Conservation (phyloP, 805 yeast genomes). For the Candida argentea region DNA sequence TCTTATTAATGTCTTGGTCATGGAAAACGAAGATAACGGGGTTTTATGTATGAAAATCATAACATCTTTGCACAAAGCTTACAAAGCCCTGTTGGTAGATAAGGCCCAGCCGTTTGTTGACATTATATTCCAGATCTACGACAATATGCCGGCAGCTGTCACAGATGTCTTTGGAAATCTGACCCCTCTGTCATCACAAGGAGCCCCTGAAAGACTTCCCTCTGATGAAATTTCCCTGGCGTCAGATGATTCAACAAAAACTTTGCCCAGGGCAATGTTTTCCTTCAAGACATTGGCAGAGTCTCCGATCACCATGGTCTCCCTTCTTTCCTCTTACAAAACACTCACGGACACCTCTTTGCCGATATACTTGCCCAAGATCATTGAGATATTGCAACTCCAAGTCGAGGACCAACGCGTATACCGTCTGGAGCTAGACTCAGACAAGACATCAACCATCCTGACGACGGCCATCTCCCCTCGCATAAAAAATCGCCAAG, state of each 20-base stretch:
- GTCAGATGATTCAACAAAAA: slow-evolving; percentile 36
- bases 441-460: slow-evolving; percentile 46
- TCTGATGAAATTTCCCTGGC: slow-evolving; percentile 10
- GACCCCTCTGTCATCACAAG: slow-evolving; percentile 5
- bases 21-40: slow-evolving; percentile 94
- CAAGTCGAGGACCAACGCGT: slow-evolving; percentile 70
- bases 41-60: slow-evolving; percentile 81
- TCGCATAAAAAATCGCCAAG: slow-evolving; percentile 60
- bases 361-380: slow-evolving; percentile 70
- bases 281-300: slow-evolving; percentile 91
- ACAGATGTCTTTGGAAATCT: slow-evolving; percentile 46
- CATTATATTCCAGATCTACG: slow-evolving; percentile 65
- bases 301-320: slow-evolving; percentile 94
- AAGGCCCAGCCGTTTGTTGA: slow-evolving; percentile 74
- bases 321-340: slow-evolving; percentile 81
- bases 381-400: slow-evolving; percentile 59
- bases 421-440: slow-evolving; percentile 34
- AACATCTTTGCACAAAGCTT: slow-evolving; percentile 77
- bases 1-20: slow-evolving; percentile 48
- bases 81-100: slow-evolving; percentile 54
- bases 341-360: slow-evolving; percentile 60
- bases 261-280: slow-evolving; percentile 54
- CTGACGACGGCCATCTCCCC: slow-evolving; percentile 66
- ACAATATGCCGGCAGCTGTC: slow-evolving; percentile 69
- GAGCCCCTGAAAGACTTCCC: slow-evolving; percentile 15